Evolutionary conservation across 495 filamentous ascomycete genomes (phyloP).

Genomic region (Diplogelasinospora grovesii): DNA sequence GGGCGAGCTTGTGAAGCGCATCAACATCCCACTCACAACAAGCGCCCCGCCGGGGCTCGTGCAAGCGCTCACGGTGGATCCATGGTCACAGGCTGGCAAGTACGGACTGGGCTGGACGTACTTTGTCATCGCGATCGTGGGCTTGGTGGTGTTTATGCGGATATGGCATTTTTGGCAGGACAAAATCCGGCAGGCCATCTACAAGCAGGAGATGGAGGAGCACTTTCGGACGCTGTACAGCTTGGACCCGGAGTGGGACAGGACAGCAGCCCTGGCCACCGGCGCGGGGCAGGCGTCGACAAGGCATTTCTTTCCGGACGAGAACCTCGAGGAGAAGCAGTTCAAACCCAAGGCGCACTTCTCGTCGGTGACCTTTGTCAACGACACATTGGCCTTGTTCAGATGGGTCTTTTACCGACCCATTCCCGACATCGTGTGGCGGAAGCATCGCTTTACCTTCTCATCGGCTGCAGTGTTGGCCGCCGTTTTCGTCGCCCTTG

Average conservation of each 20-base stretch:
- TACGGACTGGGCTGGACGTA: slow-evolving; percentile 86
- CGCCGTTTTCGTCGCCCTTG: slow-evolving; percentile 56
- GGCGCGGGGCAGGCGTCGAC: slow-evolving; percentile 48
- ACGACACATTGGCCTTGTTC: slow-evolving; percentile 68
- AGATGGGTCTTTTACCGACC: slow-evolving; percentile 83
- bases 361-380: slow-evolving; percentile 62
- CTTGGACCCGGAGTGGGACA: slow-evolving; percentile 55
- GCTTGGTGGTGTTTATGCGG: slow-evolving; percentile 55
- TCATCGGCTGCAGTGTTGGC: slow-evolving; percentile 65
- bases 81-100: slow-evolving; percentile 74
- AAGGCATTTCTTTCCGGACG: slow-evolving; percentile 65
- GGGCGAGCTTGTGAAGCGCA: slow-evolving; percentile 57
- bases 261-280: slow-evolving; percentile 61
- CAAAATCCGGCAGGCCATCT: slow-evolving; percentile 75
- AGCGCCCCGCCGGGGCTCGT: slow-evolving; percentile 64
- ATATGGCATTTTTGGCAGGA: slow-evolving; percentile 83
- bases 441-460: slow-evolving; percentile 61
- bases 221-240: slow-evolving; percentile 48
- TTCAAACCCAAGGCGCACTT: slow-evolving; percentile 60
- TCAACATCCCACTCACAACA: slow-evolving; percentile 63
- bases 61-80: slow-evolving; percentile 69
- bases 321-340: slow-evolving; percentile 39
- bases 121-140: slow-evolving; percentile 66
- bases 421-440: slow-evolving; percentile 58
- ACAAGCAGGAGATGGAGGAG: slow-evolving; percentile 64